Evolutionary conservation across 495 filamentous ascomycete genomes (phyloP), one percentile per base, ranked within the genome.

Genomic region (Podospora pseudoanserina): DNA sequence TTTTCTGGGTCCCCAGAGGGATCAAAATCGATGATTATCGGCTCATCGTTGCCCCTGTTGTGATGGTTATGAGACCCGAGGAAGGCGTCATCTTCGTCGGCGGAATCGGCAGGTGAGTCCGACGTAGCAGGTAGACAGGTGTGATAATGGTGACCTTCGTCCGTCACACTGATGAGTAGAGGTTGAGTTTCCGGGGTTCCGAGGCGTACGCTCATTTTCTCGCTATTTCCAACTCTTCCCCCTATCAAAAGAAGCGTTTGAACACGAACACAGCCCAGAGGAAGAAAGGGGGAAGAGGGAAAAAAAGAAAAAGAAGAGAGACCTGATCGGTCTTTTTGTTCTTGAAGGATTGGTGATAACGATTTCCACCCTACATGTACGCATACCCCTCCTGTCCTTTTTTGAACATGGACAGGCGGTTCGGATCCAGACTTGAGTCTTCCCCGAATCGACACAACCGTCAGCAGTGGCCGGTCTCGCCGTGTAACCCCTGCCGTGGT

Each of bases 1-100:
- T 86, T 84, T n/a, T 87, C 85, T 28, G 76, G 69, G 60, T 85
- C 83, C 65, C 83, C 84, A 64, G 76, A 65, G 15, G 79, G 79
- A 67, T 84, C 68, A 64, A 84, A 83, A 58, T 82, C 80, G 44
- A 84, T 75, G 20, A 82, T 75, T 32, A 77, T 70, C 55, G 63
- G 61, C 58, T 73, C 69, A 57, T 67, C 68, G 18, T 32, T 61
- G 59, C 4, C 59, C 16, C 16, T 32, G 28, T 11, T 32, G 26
- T 32, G 56, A 2, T 58, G 55, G 55, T 58, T 26, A n/a, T 58
- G 19, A 19, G 19, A 60, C 26, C 64, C 44, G 66, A 34, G 18
- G 23, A 34, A 13, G 61, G 28, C 23, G 32, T 19, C 65, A 56
- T 62, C 18, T 27, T 65, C 53, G 30, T 26, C 23, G 23, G 11